phyloP scores from a whole-genome alignment of 805 yeast species.

The Saturnispora dispora region DNA sequence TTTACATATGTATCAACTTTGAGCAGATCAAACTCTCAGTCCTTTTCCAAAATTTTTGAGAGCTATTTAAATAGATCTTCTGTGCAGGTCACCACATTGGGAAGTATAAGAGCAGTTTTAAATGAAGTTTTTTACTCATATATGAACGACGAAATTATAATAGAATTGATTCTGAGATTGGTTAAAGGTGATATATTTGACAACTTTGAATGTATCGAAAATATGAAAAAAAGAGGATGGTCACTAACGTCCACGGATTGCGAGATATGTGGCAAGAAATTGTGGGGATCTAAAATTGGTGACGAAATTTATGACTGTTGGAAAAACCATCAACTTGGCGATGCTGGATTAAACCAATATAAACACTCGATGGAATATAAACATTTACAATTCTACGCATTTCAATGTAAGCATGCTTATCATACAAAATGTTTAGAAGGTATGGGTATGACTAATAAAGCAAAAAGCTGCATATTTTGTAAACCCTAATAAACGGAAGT shows the following conservation, averaged over 20 bases:
- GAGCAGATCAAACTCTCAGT: slow-evolving; percentile 22
- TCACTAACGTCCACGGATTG: slow-evolving; percentile 46
- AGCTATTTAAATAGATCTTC: slow-evolving; percentile 43
- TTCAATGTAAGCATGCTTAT: slow-evolving; percentile 60
- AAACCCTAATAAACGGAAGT: background rate
- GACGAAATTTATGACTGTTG: slow-evolving; percentile 44
- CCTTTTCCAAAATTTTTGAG: slow-evolving; percentile 48
- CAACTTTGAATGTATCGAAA: slow-evolving; percentile 35
- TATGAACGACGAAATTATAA: slow-evolving; percentile 51
- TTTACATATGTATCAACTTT: slow-evolving; percentile 33
- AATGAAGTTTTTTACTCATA: slow-evolving; percentile 57
- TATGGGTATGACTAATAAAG: slow-evolving; percentile 31
- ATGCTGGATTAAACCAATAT: slow-evolving; percentile 9
- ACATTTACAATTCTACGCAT: slow-evolving; percentile 36
- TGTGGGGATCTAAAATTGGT: slow-evolving; percentile 61
- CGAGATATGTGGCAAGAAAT: slow-evolving; percentile 62
- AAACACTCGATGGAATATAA: slow-evolving; percentile 5
- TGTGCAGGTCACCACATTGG: slow-evolving; percentile 41
- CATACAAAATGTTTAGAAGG: slow-evolving; percentile 48
- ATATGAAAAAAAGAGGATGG: slow-evolving; percentile 53
- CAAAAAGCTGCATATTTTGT: slow-evolving; percentile 35
- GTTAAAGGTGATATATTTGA: slow-evolving; percentile 47
- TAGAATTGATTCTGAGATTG: slow-evolving; percentile 41
- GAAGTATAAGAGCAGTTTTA: slow-evolving; percentile 51
- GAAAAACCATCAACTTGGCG: slow-evolving; percentile 34